Evolutionary conservation across 1,139 yeast genomes (phyloP).

Genomic region (Candida tetrigidarum): DNA sequence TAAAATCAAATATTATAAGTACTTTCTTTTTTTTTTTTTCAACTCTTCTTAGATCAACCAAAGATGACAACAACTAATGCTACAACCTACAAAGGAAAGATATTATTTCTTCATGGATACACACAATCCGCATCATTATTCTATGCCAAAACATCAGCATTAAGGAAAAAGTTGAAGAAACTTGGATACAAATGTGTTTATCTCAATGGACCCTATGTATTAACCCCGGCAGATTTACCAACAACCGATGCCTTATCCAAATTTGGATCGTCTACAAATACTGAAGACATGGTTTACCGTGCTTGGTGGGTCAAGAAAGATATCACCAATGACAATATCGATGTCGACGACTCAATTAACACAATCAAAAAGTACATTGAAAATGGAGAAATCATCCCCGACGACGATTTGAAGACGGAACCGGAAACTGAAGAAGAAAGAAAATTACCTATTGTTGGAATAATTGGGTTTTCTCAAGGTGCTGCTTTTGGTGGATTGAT

Average conservation of each 20-base stretch:
- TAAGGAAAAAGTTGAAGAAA: slow-evolving; percentile 41
- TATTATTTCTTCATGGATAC: slow-evolving; percentile 49
- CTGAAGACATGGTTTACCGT: slow-evolving; percentile 30
- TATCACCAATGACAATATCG: slow-evolving; percentile 25
- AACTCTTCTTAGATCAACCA: not conserved
- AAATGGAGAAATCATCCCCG: slow-evolving; percentile 35
- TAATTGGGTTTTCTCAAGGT: slow-evolving; percentile 52
- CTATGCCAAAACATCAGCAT: slow-evolving; percentile 51
- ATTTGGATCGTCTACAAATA: slow-evolving; percentile 31
- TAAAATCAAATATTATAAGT: no score
- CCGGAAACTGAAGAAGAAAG: slow-evolving; percentile 27
- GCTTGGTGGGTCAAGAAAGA: slow-evolving; percentile 45
- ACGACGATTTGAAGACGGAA: slow-evolving; percentile 29
- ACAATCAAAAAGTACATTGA: slow-evolving; percentile 35
- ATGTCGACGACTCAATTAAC: slow-evolving; percentile 32
- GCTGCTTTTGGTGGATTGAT: slow-evolving; percentile 54
- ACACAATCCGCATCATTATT: slow-evolving; percentile 49
- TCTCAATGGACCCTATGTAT: slow-evolving; percentile 72
- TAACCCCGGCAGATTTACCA: slow-evolving; percentile 73
- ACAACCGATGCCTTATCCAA: slow-evolving; percentile 49
- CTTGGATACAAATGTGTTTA: slow-evolving; percentile 66
- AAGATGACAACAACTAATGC: slow-evolving; percentile 15
- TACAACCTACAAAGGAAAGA: slow-evolving; percentile 26
- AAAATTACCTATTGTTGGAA: slow-evolving; percentile 41
- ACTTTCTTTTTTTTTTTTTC: not conserved